A percentile compares a stretch with the other conserved stretches of the same genome.
phyloP scores from a whole-genome alignment of 2,329 filamentous ascomycete species.

The Clonostachys rhizophaga region DNA sequence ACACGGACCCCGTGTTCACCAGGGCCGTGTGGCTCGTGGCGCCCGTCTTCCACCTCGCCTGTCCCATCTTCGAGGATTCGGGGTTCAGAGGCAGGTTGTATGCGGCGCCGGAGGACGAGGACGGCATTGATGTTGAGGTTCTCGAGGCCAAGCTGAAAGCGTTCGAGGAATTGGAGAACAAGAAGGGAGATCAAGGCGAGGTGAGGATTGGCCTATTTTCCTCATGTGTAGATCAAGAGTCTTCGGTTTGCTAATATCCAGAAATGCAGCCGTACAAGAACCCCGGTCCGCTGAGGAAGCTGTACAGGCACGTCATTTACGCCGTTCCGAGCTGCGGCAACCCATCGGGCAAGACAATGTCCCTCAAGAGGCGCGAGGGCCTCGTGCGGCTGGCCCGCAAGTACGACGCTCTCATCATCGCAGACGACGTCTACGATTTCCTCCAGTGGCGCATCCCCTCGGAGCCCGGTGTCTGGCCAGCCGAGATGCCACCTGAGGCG shows the following conservation, averaged over 20 bases:
- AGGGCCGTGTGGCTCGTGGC: slow-evolving; percentile 74
- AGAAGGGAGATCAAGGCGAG: slow-evolving; percentile 8
- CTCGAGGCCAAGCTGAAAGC: slow-evolving; percentile 19
- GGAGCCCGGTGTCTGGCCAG: slow-evolving; percentile 4
- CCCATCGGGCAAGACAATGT: slow-evolving; percentile 81
- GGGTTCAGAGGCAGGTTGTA: slow-evolving; percentile 65
- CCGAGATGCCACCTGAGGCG: slow-evolving; percentile 20
- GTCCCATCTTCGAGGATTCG: slow-evolving; percentile 78
- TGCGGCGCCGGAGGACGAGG: slow-evolving; percentile 70
- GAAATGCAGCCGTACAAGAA: background rate
- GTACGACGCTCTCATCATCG: slow-evolving; percentile 77
- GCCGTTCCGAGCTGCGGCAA: slow-evolving; percentile 86
- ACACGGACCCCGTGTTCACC: slow-evolving; percentile 74
- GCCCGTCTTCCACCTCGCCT: slow-evolving; percentile 81
- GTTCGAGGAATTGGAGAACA: slow-evolving; percentile 14
- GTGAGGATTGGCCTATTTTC: too few relatives aligned
- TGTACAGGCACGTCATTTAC: slow-evolving; percentile 86
- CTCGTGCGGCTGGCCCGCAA: slow-evolving; percentile 74
- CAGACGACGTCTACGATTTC: slow-evolving; percentile 93
- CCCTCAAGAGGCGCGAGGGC: slow-evolving; percentile 56
- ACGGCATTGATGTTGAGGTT: slow-evolving; percentile 67
- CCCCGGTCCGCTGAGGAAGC: slow-evolving; percentile 47
- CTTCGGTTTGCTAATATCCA: too few relatives aligned
- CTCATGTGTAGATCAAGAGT: too few relatives aligned
- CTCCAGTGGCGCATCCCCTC: slow-evolving; percentile 66